phyloP scores from a whole-genome alignment of 306 rosid species.

The Boehmeria nivea region DNA sequence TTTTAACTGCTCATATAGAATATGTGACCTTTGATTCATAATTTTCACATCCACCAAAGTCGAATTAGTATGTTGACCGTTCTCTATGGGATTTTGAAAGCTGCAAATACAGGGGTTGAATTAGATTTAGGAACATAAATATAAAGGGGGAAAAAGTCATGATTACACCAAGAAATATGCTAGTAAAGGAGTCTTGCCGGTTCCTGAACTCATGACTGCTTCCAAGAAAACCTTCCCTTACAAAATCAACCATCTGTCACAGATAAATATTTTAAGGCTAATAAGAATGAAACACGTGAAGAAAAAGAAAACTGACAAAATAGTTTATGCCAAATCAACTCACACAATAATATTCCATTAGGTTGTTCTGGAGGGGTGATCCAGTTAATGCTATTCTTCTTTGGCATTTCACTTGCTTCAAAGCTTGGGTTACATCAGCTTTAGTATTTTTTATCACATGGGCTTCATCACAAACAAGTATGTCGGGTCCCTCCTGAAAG shows the following conservation, averaged over 20 bases:
- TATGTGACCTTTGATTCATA: conserved; percentile 97
- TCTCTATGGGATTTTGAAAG: conserved; percentile 94
- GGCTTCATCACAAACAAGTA: conserved; percentile 98
- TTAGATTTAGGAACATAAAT: conserved; percentile 11
- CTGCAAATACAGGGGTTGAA: conserved; percentile 42
- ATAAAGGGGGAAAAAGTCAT: neutral
- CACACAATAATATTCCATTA: conserved; percentile 98
- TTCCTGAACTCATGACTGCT: conserved; percentile 98
- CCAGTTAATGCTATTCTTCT: conserved; percentile 97
- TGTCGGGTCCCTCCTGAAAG: conserved; percentile 88
- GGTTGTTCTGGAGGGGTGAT: conserved; percentile 97
- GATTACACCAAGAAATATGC: conserved; percentile 15
- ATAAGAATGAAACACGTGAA: neutral
- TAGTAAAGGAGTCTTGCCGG: conserved; percentile 56
- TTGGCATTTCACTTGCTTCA: conserved; percentile 95
- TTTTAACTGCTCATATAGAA: conserved; percentile 79
- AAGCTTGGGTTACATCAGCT: conserved; percentile 87
- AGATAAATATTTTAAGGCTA: conserved; percentile 16
- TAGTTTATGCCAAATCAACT: conserved; percentile 35
- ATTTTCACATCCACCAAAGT: conserved; percentile 84
- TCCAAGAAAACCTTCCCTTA: conserved; percentile 97
- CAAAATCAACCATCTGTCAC: conserved; percentile 98
- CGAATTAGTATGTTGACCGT: conserved; percentile 97
- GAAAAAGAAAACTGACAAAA: neutral
- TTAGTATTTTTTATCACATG: conserved; percentile 88